Conservation (phyloP, 225 moss, liverwort and hornwort species). For the Bryoerythrophyllum caledonicum region DNA sequence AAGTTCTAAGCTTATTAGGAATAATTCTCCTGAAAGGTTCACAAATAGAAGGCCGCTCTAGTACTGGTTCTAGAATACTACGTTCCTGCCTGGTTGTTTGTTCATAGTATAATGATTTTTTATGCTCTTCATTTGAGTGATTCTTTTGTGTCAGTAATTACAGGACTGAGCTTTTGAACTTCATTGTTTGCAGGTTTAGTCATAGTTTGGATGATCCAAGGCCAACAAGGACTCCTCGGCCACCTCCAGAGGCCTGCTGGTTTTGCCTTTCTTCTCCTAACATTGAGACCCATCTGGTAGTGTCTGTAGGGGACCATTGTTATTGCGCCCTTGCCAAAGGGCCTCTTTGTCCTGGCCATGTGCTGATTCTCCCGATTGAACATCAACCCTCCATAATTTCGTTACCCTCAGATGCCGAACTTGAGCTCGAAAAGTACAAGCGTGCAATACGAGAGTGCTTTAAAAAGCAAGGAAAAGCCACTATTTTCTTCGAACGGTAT, state of each 20-base stretch:
- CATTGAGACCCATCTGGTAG: conserved; percentile 81
- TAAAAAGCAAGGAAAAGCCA: conserved; percentile 72
- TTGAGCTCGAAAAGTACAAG: conserved; percentile 82
- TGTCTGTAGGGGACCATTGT: conserved; percentile 91
- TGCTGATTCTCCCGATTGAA: conserved; percentile 89
- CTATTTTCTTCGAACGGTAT: conserved; percentile 88
- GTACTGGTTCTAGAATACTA: too few species aligned
- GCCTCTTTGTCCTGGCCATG: conserved; percentile 79
- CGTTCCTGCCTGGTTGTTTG: neutral
- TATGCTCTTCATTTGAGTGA: neutral
- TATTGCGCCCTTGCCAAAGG: conserved; percentile 80
- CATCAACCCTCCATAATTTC: conserved; percentile 89
- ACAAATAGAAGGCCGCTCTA: too few species aligned
- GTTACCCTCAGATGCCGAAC: conserved; percentile 50
- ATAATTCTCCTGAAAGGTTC: too few species aligned
- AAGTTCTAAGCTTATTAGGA: too few species aligned
- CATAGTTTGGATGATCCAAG: conserved; percentile 79
- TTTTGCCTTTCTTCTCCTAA: conserved; percentile 98
- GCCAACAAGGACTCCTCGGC: conserved; percentile 58
- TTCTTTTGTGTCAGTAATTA: neutral
- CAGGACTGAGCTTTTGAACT: conserved; percentile 16
- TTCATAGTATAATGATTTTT: neutral
- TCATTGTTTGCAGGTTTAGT: conserved; percentile 61
- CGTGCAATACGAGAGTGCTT: conserved; percentile 70
- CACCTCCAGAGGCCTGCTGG: conserved; percentile 94